Conservation (phyloP, 2,329 filamentous ascomycete species). For the Cladosporium velox region DNA sequence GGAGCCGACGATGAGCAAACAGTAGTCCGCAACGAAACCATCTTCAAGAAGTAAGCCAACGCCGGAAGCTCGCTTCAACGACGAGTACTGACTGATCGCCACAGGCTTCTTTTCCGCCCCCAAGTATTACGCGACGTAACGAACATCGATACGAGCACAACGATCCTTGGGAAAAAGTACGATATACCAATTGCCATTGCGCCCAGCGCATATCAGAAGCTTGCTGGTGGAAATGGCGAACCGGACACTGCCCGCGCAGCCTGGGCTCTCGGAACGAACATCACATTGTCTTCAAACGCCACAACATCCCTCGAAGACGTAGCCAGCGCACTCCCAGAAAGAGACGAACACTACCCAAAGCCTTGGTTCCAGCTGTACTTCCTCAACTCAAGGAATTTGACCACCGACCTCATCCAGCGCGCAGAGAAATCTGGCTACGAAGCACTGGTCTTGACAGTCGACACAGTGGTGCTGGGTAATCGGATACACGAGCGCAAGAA, state of each 20-base stretch:
- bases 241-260: slow-evolving; percentile 35
- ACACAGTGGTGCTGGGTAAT: slow-evolving; percentile 33
- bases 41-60: slow-evolving; percentile 13
- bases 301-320: slow-evolving; percentile 57
- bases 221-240: slow-evolving; percentile 35
- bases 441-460: slow-evolving; percentile 19
- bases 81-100: slow-evolving; percentile 7
- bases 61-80: not conserved
- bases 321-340: slow-evolving; percentile 47
- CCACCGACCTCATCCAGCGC: slow-evolving; percentile 46
- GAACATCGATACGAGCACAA: slow-evolving; percentile 27
- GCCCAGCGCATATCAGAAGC: slow-evolving; percentile 36
- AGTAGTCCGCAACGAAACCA: slow-evolving; percentile 15
- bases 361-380: slow-evolving; percentile 65
- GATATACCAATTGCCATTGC: slow-evolving; percentile 37
- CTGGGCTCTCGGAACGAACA: slow-evolving; percentile 28
- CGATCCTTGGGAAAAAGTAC: slow-evolving; percentile 28
- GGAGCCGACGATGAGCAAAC: slow-evolving; percentile 19
- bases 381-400: slow-evolving; percentile 55
- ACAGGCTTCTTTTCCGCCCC: slow-evolving; percentile 27
- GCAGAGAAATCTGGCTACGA: slow-evolving; percentile 49
- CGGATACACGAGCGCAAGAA: slow-evolving; percentile 36
- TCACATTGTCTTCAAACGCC: slow-evolving; percentile 39
- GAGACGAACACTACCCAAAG: slow-evolving; percentile 19
- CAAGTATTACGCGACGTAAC: slow-evolving; percentile 30